Evolutionary conservation across 305 asterid genomes (phyloP).

Genomic region (Lippia alba): DNA sequence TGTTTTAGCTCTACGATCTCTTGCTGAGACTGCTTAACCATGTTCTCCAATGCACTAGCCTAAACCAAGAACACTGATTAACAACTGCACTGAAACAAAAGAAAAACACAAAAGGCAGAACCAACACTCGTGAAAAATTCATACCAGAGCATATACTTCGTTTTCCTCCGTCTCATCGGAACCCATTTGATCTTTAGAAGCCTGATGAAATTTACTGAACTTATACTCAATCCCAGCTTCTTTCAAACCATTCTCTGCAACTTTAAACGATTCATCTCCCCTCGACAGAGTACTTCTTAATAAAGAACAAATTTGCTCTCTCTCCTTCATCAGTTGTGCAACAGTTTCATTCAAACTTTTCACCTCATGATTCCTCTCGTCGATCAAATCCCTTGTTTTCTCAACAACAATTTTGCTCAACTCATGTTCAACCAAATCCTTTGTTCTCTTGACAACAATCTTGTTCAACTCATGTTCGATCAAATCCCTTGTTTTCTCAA

Average conservation of each 20-base stretch:
- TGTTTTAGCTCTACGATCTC: slow-evolving; percentile 96
- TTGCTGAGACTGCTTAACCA: slow-evolving; percentile 89
- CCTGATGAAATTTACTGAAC: slow-evolving; percentile 61
- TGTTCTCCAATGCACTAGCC: slow-evolving; percentile 95
- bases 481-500: slow-evolving; percentile 68
- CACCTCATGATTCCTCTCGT: slow-evolving; percentile 66
- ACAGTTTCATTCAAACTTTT: slow-evolving; percentile 67
- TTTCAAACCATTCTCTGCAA: slow-evolving; percentile 85
- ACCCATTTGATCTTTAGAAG: slow-evolving; percentile 49
- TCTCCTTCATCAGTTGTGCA: slow-evolving; percentile 74
- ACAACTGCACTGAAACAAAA: slow-evolving; percentile 20
- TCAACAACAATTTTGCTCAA: slow-evolving; percentile 68
- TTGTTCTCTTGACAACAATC: too few species aligned
- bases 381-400: slow-evolving; percentile 71
- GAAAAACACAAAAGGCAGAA: not conserved
- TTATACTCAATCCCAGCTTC: slow-evolving; percentile 89
- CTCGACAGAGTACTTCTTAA: slow-evolving; percentile 80
- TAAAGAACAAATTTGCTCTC: slow-evolving; percentile 85
- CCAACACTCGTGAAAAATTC: slow-evolving; percentile 26
- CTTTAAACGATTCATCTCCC: slow-evolving; percentile 82
- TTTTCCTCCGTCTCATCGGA: slow-evolving; percentile 63
- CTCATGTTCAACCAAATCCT: slow-evolving; percentile 34
- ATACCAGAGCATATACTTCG: slow-evolving; percentile 92
- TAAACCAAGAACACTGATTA: slow-evolving; percentile 40
- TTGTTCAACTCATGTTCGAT: slow-evolving; percentile 33